These are phyloP conservation scores for Lasiodiplodia theobromae DNA, from an alignment of 2,329 filamentous ascomycete genomes.

Conservation along the genomic window DNA sequence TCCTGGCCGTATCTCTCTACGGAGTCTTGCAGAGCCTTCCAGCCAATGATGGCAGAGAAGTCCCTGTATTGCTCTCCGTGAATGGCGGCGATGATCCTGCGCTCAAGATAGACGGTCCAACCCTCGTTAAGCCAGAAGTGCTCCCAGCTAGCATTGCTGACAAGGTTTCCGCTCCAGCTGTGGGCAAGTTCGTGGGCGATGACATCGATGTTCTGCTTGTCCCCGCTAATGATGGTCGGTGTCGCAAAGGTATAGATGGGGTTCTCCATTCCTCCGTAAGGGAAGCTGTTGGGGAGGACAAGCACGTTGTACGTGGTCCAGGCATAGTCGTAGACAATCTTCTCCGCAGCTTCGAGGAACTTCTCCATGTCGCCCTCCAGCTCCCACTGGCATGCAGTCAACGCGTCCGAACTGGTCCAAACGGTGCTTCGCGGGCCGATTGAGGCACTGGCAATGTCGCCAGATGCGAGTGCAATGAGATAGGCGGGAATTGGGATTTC, in stretches of 20 bases:
- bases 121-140: slow-evolving; percentile 77
- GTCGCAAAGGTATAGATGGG: slow-evolving; percentile 95
- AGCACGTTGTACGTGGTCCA: slow-evolving; percentile 97
- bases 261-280: slow-evolving; percentile 76
- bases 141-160: slow-evolving; percentile 81
- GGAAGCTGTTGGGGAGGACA: slow-evolving; percentile 81
- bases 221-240: slow-evolving; percentile 88
- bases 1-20: slow-evolving; percentile 80
- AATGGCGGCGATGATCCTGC: slow-evolving; percentile 76
- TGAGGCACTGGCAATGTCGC: slow-evolving; percentile 83
- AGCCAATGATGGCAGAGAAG: slow-evolving; percentile 95
- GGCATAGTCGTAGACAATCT: slow-evolving; percentile 76
- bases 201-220: slow-evolving; percentile 86
- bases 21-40: slow-evolving; percentile 85
- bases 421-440: slow-evolving; percentile 88
- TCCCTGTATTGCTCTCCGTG: slow-evolving; percentile 88
- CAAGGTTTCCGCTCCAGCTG: slow-evolving; percentile 88
- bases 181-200: slow-evolving; percentile 85
- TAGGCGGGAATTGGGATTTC: slow-evolving; percentile 93
- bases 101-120: slow-evolving; percentile 95
- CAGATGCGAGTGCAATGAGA: slow-evolving; percentile 86
- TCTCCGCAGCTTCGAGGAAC: slow-evolving; percentile 86
- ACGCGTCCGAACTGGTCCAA: slow-evolving; percentile 85
- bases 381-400: slow-evolving; percentile 86
- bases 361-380: slow-evolving; percentile 89